Evolutionary conservation across 768 basidiomycete species (phyloP).

Genomic region (Peribolospora kevripleyi): DNA sequence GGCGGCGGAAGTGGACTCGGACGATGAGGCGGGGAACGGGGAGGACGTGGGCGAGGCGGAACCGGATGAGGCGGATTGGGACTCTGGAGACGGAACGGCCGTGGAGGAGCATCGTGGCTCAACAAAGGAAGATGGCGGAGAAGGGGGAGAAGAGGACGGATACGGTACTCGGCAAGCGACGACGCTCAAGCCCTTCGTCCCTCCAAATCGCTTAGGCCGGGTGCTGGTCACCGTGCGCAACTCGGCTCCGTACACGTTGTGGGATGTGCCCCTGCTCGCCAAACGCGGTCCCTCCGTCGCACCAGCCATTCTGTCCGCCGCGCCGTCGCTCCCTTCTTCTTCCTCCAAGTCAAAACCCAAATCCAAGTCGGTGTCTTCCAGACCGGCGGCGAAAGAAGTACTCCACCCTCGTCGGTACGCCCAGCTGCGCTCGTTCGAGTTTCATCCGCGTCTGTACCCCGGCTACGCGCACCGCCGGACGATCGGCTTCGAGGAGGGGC

Average conservation of each 20-base stretch:
- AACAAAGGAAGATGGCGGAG: too few relatives aligned
- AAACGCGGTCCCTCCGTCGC: conserved; percentile 10
- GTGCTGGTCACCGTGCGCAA: conserved; percentile 69
- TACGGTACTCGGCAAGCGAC: background rate
- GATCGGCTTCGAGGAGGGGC: conserved; percentile 45
- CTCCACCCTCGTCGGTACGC: conserved; percentile 39
- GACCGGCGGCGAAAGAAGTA: conserved; percentile 19
- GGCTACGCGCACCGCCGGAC: conserved; percentile 92
- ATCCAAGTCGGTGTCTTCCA: too few relatives aligned
- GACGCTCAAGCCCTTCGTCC: conserved; percentile 2
- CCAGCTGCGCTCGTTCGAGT: conserved; percentile 54
- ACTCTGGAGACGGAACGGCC: too few relatives aligned
- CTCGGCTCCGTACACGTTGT: conserved; percentile 61
- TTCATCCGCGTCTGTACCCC: conserved; percentile 42
- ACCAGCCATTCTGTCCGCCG: conserved; percentile 10
- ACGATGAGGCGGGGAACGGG: conserved; percentile 2
- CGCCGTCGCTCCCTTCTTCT: background rate
- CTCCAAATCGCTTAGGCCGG: conserved; percentile 33
- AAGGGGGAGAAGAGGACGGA: conserved; percentile 9
- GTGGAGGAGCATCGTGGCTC: too few relatives aligned
- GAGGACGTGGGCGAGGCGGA: too few relatives aligned
- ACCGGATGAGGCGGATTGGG: too few relatives aligned
- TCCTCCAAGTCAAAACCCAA: too few relatives aligned
- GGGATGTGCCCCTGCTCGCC: conserved; percentile 28
- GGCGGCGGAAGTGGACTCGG: conserved; percentile 14